These are phyloP conservation scores for Myotisia sp. DNA, from an alignment of 2,329 filamentous ascomycete genomes.

Conservation along the genomic window DNA sequence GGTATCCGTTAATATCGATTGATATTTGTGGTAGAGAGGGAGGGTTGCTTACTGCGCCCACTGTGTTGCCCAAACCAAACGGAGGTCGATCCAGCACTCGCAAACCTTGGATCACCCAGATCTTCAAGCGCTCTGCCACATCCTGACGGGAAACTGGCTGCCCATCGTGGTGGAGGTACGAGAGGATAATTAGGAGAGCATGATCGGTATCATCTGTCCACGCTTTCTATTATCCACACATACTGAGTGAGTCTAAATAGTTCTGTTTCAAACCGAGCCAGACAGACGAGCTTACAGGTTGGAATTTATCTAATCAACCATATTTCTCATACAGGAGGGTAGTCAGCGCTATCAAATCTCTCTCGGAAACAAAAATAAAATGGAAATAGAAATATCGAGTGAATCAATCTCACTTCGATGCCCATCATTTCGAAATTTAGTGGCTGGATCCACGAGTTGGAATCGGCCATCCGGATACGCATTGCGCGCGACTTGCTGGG, in stretches of 20 bases:
- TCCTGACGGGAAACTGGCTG: slow-evolving; percentile 25
- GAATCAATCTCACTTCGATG: slow-evolving; percentile 14
- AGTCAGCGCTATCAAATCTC: neutral
- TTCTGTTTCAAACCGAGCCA: no score
- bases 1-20: neutral
- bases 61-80: slow-evolving; percentile 36
- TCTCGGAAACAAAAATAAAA: neutral
- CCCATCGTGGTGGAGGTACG: slow-evolving; percentile 34
- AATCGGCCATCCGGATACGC: slow-evolving; percentile 13
- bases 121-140: slow-evolving; percentile 33
- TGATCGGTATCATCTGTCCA: slow-evolving; percentile 47
- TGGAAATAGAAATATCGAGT: no score
- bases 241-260: no score
- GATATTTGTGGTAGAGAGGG: neutral
- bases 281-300: slow-evolving; percentile 9
- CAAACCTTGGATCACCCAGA: slow-evolving; percentile 37
- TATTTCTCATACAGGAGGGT: neutral
- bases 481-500: slow-evolving; percentile 6
- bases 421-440: slow-evolving; percentile 12
- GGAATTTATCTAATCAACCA: slow-evolving; percentile 21
- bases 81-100: slow-evolving; percentile 35
- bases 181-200: slow-evolving; percentile 36
- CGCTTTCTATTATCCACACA: slow-evolving; percentile 20
- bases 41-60: slow-evolving; percentile 27
- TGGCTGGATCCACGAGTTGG: slow-evolving; percentile 11